Evolutionary conservation across 768 basidiomycete species (phyloP), one percentile per base, ranked within the genome.

Genomic region (Lentinula edodes): DNA sequence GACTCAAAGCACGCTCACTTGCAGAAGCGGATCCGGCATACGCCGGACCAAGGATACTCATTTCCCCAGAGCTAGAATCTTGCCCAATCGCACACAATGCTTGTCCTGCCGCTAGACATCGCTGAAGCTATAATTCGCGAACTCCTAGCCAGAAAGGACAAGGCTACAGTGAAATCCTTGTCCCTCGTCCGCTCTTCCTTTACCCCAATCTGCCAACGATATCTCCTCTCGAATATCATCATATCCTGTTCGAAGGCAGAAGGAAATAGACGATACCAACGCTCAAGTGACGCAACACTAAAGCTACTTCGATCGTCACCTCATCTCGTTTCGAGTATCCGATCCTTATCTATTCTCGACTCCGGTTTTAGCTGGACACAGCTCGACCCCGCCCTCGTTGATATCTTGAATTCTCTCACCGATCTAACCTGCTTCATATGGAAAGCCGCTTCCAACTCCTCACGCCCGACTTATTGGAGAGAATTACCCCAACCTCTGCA

Each of bases 401-500:
- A 45, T 34, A 16, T 58, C 16, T 32, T 58, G 3, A 1, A 23
- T 18, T 20, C 23, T 46, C 45, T 48, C 34, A 45, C 43, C 6
- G 43, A 58, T 34, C 3, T 58, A 28, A 48, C n/a, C 3, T 15
- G 32, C 23, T 58, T 58, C 36, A 16, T 43, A 32, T 58, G 57
- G 57, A 43, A 48, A 36, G 20, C 57, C 28, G 12, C 20, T 2
- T 58, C 43, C 34, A 41, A 20, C 18, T 43, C n/a, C 36, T 58
- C 45, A 20, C 16, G 16, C 6, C 57, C 57, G 4, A 48, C 57
- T 5, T 32, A 15, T 35, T 58, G 57, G 57, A 36, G 15, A 5
- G 57, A 58, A 28, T 43, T 58, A 58, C 57, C 57, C 12, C 57
- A 45, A 12, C 43, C 42, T 35, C n/a, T 58, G 34, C 57, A 58